Evolutionary conservation across 352 stramenopile genomes (phyloP).

Genomic region (Phytophthora uliginosa): DNA sequence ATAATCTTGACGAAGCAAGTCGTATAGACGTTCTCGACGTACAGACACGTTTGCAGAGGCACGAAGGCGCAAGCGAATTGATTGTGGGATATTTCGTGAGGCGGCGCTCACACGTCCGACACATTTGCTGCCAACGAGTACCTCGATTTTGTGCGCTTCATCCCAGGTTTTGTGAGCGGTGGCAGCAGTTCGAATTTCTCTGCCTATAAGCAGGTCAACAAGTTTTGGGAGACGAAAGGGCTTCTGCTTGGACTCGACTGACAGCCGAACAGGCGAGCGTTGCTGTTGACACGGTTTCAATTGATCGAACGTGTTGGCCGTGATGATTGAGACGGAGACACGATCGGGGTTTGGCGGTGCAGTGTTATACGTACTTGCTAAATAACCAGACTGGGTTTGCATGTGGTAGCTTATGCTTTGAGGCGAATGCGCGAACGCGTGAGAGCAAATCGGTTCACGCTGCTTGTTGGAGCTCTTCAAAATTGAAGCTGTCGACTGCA

Average conservation of each 20-base stretch:
- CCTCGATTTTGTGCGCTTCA: constrained; percentile 73
- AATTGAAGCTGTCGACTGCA: constrained; percentile 29
- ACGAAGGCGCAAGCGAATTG: constrained; percentile 59
- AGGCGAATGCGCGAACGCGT: neutral
- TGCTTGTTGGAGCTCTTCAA: constrained; percentile 11
- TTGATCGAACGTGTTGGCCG: neutral
- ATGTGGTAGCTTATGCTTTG: constrained; percentile 8
- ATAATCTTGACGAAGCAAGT: constrained; percentile 62
- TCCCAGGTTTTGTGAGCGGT: constrained; percentile 45
- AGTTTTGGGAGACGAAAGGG: constrained; percentile 40
- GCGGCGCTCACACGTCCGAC: constrained; percentile 57
- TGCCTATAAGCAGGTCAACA: constrained; percentile 61
- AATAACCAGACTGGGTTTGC: constrained; percentile 3
- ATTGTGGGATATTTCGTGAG: constrained; percentile 59
- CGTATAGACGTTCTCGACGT: constrained; percentile 68
- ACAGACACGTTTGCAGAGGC: constrained; percentile 50
- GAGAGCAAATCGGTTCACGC: neutral
- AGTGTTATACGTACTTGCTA: constrained; percentile 1
- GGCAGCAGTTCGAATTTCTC: constrained; percentile 43
- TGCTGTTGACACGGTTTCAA: constrained; percentile 7
- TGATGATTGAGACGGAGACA: neutral
- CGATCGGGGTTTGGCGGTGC: constrained; percentile 1
- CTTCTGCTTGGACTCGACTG: constrained; percentile 10
- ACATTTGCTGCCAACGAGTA: constrained; percentile 71
- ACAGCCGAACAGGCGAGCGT: constrained; percentile 20